Evolutionary conservation across 2,329 filamentous ascomycete genomes (phyloP), one percentile per base, ranked within the genome.

Genomic region (Penicillium freii): DNA sequence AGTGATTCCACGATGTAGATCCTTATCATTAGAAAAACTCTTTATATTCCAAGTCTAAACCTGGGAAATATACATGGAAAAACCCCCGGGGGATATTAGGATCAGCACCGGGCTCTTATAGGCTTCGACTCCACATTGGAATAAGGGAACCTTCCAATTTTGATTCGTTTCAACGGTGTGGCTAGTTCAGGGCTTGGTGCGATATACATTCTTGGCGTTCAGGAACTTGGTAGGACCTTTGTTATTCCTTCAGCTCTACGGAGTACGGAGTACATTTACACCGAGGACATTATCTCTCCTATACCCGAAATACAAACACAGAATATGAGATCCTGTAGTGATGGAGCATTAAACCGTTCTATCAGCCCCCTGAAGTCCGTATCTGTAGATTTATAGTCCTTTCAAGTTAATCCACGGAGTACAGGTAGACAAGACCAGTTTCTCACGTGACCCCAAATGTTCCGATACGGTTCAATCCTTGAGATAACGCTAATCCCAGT

Each of bases 151-250:
- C 19, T 44, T 29, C 49, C 19, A 51, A 43, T 44, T 44, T n/a
- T 34, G 27, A 51, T 25, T 51, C 21, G 50, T 45, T 44, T 51
- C 17, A 51, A 44, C 48, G 48, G n/a, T 43, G 38, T 51, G 39
- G 39, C 39, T 34, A 34, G 31, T 33, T 33, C 31, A 25, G 25
- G 23, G 34, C 47, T 39, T 33, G 31, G 11, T 13, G 31, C 31
- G 11, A 13, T 33, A 33, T 15, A 13, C 31, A 31, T 31, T 31
- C 29, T 31, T 31, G 29, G 29, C 29, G 5, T 33, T 15, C 31
- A 33, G 31, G 11, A 33, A 33, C 11, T 33, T 33, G 31, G 29
- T 11, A 11, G 29, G 10, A 31, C 29, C 29, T 48, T 33, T 15
- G 17, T 36, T 17, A n/a, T n/a, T 8, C 34, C 34, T 36, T 36